A percentile compares a stretch with the other conserved stretches of the same genome.
These are phyloP conservation scores for Lithocarpus polystachyus DNA, from an alignment of 306 rosid genomes.

Conservation along the genomic window DNA sequence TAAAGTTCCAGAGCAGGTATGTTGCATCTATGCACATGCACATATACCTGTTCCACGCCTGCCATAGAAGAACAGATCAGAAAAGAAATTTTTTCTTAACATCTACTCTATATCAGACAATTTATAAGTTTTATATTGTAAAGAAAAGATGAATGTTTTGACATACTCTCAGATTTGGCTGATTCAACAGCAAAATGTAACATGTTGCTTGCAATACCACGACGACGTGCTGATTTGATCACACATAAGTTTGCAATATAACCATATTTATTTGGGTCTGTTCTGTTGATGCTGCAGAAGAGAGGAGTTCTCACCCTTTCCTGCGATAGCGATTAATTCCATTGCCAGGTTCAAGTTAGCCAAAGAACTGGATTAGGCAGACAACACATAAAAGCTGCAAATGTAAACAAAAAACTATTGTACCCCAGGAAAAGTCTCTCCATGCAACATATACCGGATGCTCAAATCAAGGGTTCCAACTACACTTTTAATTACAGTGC, in stretches of 20 bases:
- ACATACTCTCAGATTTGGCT: constrained; percentile 64
- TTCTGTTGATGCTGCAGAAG: constrained; percentile 51
- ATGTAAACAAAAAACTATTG: constrained; percentile 2
- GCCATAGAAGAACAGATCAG: constrained; percentile 21
- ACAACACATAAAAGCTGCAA: constrained; percentile 2
- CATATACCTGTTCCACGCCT: constrained; percentile 69
- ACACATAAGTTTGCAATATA: constrained; percentile 86
- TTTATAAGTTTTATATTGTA: background rate
- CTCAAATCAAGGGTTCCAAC: constrained; percentile 93
- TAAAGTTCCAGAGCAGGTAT: constrained; percentile 55
- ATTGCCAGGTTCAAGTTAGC: constrained; percentile 7
- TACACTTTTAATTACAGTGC: constrained; percentile 57
- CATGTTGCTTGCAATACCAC: constrained; percentile 82
- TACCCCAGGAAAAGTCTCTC: constrained; percentile 97
- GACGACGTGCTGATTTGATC: constrained; percentile 67
- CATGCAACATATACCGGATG: constrained; percentile 60
- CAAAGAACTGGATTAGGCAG: constrained; percentile 14
- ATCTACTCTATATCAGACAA: background rate
- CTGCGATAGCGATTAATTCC: constrained; percentile 33
- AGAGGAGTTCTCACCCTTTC: constrained; percentile 61
- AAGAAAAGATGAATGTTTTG: background rate
- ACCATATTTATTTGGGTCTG: constrained; percentile 56
- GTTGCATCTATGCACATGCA: constrained; percentile 73
- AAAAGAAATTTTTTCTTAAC: background rate
- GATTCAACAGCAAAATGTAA: constrained; percentile 69